Evolutionary conservation across 305 asterid species (phyloP).

Genomic region (Solanum aculeatissimum): DNA sequence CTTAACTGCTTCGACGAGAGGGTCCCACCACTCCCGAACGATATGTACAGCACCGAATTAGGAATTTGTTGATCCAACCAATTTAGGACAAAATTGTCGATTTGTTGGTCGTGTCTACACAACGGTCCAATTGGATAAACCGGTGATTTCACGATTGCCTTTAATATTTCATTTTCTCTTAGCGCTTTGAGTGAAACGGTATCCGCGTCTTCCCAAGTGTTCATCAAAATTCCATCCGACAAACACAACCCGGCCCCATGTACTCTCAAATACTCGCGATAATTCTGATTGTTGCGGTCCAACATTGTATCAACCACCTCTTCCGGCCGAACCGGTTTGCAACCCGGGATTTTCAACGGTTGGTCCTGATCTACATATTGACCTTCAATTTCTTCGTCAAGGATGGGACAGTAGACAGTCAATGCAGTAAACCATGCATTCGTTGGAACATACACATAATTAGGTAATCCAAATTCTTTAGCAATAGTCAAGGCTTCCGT

Average conservation of each 20-base stretch:
- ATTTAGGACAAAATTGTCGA: neutral
- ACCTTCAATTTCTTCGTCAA: constrained; percentile 32
- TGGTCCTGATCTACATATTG: constrained; percentile 30
- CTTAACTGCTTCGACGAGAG: constrained; percentile 21
- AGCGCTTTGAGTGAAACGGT: constrained; percentile 31
- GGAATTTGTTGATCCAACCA: constrained; percentile 56
- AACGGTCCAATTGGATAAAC: constrained; percentile 61
- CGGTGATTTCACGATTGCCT: constrained; percentile 16
- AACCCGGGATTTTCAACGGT: constrained; percentile 44
- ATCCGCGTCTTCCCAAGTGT: constrained; percentile 54
- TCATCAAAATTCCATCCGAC: constrained; percentile 47
- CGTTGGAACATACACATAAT: neutral
- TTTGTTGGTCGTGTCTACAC: constrained; percentile 15
- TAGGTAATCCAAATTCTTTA: neutral
- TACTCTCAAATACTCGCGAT: constrained; percentile 28
- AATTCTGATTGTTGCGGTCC: constrained; percentile 40
- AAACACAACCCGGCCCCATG: neutral
- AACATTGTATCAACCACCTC: constrained; percentile 52
- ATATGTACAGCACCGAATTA: constrained; percentile 40
- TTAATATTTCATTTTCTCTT: constrained; percentile 11
- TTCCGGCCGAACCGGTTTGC: constrained; percentile 49
- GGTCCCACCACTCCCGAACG: constrained; percentile 50
- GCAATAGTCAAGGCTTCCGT: neutral
- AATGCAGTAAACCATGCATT: constrained; percentile 16
- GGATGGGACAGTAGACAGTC: constrained; percentile 26